Evolutionary conservation across 805 yeast genomes (phyloP).

Genomic region (Teunomyces lycoperdinae): DNA sequence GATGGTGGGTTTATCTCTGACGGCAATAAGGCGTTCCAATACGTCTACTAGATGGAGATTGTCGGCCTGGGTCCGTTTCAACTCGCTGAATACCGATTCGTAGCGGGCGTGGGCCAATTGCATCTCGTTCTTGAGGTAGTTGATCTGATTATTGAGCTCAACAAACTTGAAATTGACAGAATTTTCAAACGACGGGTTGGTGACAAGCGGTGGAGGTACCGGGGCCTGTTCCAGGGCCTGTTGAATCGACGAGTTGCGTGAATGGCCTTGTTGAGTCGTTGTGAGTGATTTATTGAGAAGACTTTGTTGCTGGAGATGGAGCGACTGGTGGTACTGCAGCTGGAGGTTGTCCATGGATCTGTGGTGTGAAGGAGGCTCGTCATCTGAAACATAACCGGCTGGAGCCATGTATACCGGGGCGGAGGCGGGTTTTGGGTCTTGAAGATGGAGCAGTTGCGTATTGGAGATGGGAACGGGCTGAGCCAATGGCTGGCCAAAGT

Average conservation of each 20-base stretch:
- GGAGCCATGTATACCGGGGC: neutral
- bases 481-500: constrained; percentile 1
- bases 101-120: constrained; percentile 42
- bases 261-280: neutral
- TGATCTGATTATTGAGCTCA: constrained; percentile 39
- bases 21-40: constrained; percentile 23
- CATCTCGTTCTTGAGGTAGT: constrained; percentile 41
- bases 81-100: constrained; percentile 47
- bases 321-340: constrained; percentile 3
- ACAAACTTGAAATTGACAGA: constrained; percentile 22
- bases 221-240: neutral
- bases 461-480: neutral
- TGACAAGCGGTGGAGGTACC: constrained; percentile 9
- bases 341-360: constrained; percentile 2
- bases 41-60: constrained; percentile 51
- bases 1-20: constrained; percentile 5
- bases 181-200: constrained; percentile 15
- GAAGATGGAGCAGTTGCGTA: neutral
- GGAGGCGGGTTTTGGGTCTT: neutral
- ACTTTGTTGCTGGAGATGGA: constrained; percentile 1
- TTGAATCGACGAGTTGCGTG: neutral
- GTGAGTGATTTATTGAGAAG: neutral
- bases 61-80: constrained; percentile 51
- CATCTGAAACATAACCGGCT: neutral
- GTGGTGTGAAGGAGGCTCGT: neutral